These are phyloP conservation scores for Passalora sequoiae DNA, from an alignment of 2,329 filamentous ascomycete genomes.

Conservation along the genomic window DNA sequence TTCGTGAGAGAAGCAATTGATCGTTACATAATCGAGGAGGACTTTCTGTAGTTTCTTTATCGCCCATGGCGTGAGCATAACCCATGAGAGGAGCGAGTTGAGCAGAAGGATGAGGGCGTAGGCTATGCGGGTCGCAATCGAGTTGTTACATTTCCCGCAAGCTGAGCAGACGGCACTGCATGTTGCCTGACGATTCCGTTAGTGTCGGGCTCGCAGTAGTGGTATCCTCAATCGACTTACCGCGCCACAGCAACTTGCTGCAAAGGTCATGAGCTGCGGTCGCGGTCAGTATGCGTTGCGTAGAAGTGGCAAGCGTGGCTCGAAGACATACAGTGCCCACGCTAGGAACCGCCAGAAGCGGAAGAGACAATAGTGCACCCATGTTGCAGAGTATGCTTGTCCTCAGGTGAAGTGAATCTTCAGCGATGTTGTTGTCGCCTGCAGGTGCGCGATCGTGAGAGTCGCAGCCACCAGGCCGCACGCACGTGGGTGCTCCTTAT, in stretches of 20 bases:
- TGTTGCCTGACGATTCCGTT: constrained; percentile 53
- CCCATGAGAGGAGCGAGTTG: constrained; percentile 96
- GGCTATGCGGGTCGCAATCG: constrained; percentile 92
- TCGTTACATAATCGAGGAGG: constrained; percentile 91
- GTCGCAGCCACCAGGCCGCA: background rate
- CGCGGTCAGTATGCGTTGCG: constrained; percentile 11
- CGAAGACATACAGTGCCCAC: constrained; percentile 63
- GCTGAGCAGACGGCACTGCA: constrained; percentile 94
- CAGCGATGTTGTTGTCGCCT: background rate
- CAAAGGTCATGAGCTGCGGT: constrained; percentile 67
- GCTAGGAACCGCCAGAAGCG: constrained; percentile 82
- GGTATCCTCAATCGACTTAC: too few relatives aligned
- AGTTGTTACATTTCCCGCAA: constrained; percentile 95
- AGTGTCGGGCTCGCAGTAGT: too few relatives aligned
- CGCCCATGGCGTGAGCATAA: constrained; percentile 98
- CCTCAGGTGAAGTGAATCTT: background rate
- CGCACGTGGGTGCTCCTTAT: too few relatives aligned
- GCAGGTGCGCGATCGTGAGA: background rate
- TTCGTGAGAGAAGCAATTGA: constrained; percentile 76
- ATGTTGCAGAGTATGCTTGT: constrained; percentile 47
- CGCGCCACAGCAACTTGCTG: constrained; percentile 89
- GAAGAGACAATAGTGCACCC: constrained; percentile 87
- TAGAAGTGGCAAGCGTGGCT: too few relatives aligned
- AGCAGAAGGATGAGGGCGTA: constrained; percentile 77
- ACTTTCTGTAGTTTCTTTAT: constrained; percentile 91